These are phyloP conservation scores for Brettanomyces nanus DNA, from an alignment of 805 yeast species.

Conservation along the genomic window DNA sequence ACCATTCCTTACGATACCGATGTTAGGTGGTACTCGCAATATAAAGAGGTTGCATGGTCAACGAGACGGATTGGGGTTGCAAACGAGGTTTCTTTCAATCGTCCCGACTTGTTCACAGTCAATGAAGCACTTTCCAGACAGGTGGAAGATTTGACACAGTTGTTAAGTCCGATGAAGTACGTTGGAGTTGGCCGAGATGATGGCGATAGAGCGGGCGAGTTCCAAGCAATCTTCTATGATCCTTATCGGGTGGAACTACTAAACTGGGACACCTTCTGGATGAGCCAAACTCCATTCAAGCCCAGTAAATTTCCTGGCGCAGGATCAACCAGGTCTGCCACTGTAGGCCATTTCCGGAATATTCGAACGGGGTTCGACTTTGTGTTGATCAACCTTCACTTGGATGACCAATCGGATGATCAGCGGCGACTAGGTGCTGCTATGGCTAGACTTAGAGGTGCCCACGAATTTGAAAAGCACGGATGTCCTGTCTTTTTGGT, in stretches of 20 bases:
- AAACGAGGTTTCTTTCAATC: constrained; percentile 27
- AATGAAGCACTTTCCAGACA: constrained; percentile 44
- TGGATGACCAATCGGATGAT: constrained; percentile 38
- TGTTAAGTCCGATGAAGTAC: constrained; percentile 29
- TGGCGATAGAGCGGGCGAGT: constrained; percentile 43
- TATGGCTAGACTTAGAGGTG: constrained; percentile 29
- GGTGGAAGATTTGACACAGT: constrained; percentile 32
- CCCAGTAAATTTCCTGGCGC: constrained; percentile 39
- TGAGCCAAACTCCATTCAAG: constrained; percentile 44
- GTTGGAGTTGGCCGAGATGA: constrained; percentile 46
- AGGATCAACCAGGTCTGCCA: constrained; percentile 31
- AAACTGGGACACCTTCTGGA: constrained; percentile 40
- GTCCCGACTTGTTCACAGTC: constrained; percentile 30
- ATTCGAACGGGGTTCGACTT: constrained; percentile 26
- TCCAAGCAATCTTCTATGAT: constrained; percentile 38
- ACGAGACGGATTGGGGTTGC: constrained; percentile 26
- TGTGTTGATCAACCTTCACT: constrained; percentile 39
- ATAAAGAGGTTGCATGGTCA: constrained; percentile 28
- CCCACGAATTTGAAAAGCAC: constrained; percentile 28
- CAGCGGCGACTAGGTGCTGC: constrained; percentile 41
- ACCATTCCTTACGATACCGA: constrained; percentile 17
- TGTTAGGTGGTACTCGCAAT: constrained; percentile 20
- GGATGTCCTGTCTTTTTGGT: constrained; percentile 33
- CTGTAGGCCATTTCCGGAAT: constrained; percentile 27
- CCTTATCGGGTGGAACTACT: constrained; percentile 30